phyloP scores from a whole-genome alignment of 2,329 filamentous ascomycete genomes.

The Fusarium buxicola region DNA sequence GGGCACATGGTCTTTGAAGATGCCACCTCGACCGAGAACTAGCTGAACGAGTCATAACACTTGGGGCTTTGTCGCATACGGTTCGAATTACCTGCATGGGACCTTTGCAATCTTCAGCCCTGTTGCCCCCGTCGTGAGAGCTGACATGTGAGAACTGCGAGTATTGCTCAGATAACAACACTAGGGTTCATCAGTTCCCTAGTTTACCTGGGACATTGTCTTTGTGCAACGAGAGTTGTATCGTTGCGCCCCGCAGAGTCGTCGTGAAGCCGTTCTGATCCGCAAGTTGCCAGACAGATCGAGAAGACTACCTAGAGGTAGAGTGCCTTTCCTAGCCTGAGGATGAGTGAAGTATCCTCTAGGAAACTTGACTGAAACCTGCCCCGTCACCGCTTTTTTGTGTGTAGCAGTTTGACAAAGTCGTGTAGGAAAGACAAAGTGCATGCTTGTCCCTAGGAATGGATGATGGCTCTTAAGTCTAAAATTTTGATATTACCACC shows the following conservation, averaged over 20 bases:
- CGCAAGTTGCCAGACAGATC: background rate
- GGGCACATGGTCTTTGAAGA: constrained; percentile 4
- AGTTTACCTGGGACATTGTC: background rate
- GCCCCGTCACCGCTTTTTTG: constrained; percentile 32
- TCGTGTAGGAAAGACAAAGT: constrained; percentile 21
- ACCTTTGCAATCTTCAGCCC: constrained; percentile 23
- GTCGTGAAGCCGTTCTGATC: background rate
- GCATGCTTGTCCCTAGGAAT: constrained; percentile 5
- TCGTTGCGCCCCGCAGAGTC: background rate
- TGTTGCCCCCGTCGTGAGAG: constrained; percentile 1
- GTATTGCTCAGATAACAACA: background rate
- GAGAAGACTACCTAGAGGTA: background rate
- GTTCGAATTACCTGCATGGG: constrained; percentile 20
- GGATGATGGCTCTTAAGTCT: background rate
- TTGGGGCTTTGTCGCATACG: constrained; percentile 13
- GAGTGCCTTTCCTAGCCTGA: background rate
- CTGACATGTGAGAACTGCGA: constrained; percentile 7
- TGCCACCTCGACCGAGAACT: constrained; percentile 13
- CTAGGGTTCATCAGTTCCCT: background rate
- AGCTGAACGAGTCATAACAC: constrained; percentile 23
- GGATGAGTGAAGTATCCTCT: background rate
- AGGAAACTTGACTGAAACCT: constrained; percentile 1
- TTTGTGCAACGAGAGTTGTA: background rate
- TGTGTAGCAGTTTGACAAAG: constrained; percentile 39
- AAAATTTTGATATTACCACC: too few species aligned